These are phyloP conservation scores for Alopecurus myosuroides DNA, from an alignment of 176 grass and related monocot genomes.

Conservation along the genomic window DNA sequence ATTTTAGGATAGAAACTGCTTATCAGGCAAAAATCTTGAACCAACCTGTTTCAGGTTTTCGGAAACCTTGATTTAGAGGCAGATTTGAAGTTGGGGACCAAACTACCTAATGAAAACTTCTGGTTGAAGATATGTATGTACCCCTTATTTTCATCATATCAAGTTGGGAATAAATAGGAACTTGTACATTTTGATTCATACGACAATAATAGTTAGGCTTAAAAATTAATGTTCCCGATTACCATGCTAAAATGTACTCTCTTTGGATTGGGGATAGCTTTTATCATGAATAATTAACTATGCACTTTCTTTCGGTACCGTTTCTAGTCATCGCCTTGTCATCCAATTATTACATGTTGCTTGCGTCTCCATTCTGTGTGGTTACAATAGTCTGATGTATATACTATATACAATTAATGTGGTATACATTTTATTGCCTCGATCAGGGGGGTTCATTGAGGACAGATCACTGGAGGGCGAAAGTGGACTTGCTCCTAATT, in stretches of 20 bases:
- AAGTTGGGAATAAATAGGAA: neutral
- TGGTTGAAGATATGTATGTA: neutral
- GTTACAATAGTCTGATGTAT: neutral
- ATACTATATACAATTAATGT: neutral
- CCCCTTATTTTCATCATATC: neutral
- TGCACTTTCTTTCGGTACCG: neutral
- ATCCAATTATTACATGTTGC: neutral
- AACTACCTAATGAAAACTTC: neutral
- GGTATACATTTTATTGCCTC: conserved; percentile 15
- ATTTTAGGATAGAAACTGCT: neutral
- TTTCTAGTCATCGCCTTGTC: neutral
- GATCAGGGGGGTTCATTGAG: conserved; percentile 63
- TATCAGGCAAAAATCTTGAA: neutral
- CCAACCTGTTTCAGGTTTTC: neutral
- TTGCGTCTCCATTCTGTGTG: neutral
- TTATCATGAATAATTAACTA: neutral
- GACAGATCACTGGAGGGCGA: conserved; percentile 52
- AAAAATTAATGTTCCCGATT: neutral
- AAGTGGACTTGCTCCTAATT: conserved; percentile 67
- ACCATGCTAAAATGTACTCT: neutral
- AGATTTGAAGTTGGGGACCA: neutral
- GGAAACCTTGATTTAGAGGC: neutral
- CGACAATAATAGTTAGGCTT: neutral
- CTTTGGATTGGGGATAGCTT: neutral
- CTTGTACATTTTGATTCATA: neutral